These are phyloP conservation scores for Avena eriantha DNA, from an alignment of 176 grass and related monocot species.

Conservation along the genomic window DNA sequence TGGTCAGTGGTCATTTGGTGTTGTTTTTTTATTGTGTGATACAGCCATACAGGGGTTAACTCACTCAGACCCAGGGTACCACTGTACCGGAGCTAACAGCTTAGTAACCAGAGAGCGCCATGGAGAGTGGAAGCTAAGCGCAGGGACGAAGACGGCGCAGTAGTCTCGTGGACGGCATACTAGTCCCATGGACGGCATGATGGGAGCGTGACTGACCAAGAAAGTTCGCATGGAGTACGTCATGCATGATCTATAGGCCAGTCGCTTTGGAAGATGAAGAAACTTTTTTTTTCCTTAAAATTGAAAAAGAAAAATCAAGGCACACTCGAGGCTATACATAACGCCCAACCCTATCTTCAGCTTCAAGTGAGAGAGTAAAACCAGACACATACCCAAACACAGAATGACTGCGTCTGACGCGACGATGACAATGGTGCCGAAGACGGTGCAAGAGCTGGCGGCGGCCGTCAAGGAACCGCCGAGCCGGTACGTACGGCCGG, in stretches of 20 bases:
- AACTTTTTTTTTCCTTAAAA: no score
- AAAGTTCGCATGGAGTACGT: background rate
- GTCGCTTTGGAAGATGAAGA: no score
- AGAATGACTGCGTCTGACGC: background rate
- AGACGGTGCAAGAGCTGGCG: conserved; percentile 44
- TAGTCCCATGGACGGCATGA: background rate
- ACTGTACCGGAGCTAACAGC: no score
- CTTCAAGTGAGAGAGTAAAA: background rate
- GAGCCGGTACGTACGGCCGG: conserved; percentile 31
- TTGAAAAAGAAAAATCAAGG: no score
- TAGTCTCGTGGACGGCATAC: no score
- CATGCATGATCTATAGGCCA: background rate
- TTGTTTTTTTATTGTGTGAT: background rate
- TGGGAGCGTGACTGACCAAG: background rate
- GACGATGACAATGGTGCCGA: background rate
- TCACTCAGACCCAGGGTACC: no score
- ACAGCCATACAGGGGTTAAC: background rate
- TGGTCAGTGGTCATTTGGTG: background rate
- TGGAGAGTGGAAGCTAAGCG: no score
- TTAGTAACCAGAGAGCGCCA: no score
- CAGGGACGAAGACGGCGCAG: no score
- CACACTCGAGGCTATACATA: background rate
- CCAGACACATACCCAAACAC: background rate
- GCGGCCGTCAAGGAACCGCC: conserved; percentile 46
- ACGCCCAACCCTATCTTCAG: background rate